Evolutionary conservation across 352 stramenopile genomes (phyloP).

Genomic region (Pythium dissotocum): DNA sequence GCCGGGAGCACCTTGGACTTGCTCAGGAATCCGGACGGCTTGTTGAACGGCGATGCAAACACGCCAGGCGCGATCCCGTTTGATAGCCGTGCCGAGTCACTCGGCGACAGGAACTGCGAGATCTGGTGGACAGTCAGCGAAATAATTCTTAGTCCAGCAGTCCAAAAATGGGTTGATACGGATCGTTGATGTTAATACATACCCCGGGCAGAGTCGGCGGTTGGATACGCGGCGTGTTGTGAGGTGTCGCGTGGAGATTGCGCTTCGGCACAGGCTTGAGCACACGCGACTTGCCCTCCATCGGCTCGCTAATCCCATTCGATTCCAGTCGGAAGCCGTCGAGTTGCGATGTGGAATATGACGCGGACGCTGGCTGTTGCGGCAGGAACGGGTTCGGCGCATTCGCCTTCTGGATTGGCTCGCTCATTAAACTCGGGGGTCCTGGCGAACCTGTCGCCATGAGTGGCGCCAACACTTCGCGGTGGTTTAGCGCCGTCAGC

Average conservation of each 20-base stretch:
- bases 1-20: background rate
- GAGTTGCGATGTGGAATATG: slow-evolving; percentile 25
- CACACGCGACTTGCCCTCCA: slow-evolving; percentile 33
- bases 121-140: slow-evolving; percentile 6
- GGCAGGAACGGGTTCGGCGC: slow-evolving; percentile 11
- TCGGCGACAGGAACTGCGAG: slow-evolving; percentile 19
- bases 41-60: slow-evolving; percentile 11
- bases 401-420: slow-evolving; percentile 19
- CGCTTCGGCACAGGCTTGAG: slow-evolving; percentile 33
- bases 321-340: slow-evolving; percentile 27
- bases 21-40: slow-evolving; percentile 2
- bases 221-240: slow-evolving; percentile 25
- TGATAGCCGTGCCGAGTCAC: slow-evolving; percentile 1
- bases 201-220: slow-evolving; percentile 35
- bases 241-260: slow-evolving; percentile 15
- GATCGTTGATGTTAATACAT: slow-evolving; percentile 7
- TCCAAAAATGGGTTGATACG: background rate
- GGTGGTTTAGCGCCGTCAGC: slow-evolving; percentile 7
- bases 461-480: slow-evolving; percentile 17
- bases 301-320: slow-evolving; percentile 27
- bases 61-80: background rate
- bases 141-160: background rate
- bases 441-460: background rate
- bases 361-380: background rate
- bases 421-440: slow-evolving; percentile 18